These are phyloP conservation scores for Tuber brumale DNA, from an alignment of 495 filamentous ascomycete genomes.

Conservation along the genomic window DNA sequence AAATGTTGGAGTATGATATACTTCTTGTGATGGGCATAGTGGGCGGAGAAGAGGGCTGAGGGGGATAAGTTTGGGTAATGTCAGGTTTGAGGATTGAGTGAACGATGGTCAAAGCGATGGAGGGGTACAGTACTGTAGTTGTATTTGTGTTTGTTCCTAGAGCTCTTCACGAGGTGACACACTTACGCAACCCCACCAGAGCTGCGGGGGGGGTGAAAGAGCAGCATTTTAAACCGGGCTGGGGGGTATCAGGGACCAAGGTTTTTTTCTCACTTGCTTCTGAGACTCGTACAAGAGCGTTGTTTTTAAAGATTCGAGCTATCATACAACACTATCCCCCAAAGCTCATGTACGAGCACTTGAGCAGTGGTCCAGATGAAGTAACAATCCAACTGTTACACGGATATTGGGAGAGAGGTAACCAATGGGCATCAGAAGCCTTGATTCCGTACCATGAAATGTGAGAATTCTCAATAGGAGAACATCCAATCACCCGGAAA, in stretches of 20 bases:
- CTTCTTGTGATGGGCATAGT: constrained; percentile 36
- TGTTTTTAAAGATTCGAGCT: background rate
- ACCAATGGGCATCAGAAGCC: background rate
- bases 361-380: background rate
- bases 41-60: background rate
- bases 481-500: background rate
- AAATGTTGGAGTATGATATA: constrained; percentile 9
- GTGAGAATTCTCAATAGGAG: background rate
- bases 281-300: background rate
- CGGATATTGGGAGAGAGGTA: background rate
- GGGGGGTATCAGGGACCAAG: background rate
- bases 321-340: background rate
- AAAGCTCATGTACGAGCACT: background rate
- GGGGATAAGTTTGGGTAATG: background rate
- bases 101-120: background rate
- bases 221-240: background rate
- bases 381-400: background rate
- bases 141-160: background rate
- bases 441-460: background rate
- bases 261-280: background rate
- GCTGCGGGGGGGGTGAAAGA: background rate
- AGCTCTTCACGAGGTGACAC: background rate
- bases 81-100: background rate
- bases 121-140: background rate
- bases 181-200: background rate